Evolutionary conservation across 139 green algal genomes (phyloP).

Genomic region (Picochlorum sp.): DNA sequence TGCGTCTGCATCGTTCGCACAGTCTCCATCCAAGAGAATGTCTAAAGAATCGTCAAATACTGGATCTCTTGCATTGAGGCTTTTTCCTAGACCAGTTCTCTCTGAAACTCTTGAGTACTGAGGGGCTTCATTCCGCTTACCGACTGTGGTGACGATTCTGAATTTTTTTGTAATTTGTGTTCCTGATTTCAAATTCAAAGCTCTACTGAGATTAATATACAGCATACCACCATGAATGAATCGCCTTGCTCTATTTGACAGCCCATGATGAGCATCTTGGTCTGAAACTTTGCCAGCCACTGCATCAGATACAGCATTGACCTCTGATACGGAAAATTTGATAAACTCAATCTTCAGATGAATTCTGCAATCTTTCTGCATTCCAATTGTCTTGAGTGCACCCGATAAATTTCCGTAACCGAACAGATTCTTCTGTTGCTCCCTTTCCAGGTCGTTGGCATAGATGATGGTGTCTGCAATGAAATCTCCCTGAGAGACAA

Average conservation of each 20-base stretch:
- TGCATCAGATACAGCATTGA: not conserved
- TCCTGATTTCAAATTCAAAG: slow-evolving; percentile 6
- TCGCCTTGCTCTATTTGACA: not conserved
- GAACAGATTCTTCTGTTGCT: too few relatives aligned
- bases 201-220: slow-evolving; percentile 15
- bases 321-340: slow-evolving; percentile 6
- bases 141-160: not conserved
- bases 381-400: too few relatives aligned
- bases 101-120: slow-evolving; percentile 7
- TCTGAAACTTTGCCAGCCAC: slow-evolving; percentile 1
- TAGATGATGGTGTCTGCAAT: too few relatives aligned
- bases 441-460: too few relatives aligned
- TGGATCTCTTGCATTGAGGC: slow-evolving; percentile 10
- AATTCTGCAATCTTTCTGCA: too few relatives aligned
- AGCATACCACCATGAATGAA: slow-evolving; percentile 20
- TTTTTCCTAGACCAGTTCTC: slow-evolving; percentile 6
- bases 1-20: not conserved
- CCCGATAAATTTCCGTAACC: too few relatives aligned
- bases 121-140: not conserved
- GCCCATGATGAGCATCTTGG: not conserved
- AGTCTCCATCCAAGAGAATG: slow-evolving; percentile 18
- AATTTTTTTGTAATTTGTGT: not conserved
- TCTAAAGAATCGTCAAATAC: slow-evolving; percentile 30
- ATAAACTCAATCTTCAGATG: slow-evolving; percentile 1
- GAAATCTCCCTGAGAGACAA: too few relatives aligned